Base-by-base conservation (phyloP, 2,329 filamentous ascomycete species). In the Aspergillus candidus region DNA sequence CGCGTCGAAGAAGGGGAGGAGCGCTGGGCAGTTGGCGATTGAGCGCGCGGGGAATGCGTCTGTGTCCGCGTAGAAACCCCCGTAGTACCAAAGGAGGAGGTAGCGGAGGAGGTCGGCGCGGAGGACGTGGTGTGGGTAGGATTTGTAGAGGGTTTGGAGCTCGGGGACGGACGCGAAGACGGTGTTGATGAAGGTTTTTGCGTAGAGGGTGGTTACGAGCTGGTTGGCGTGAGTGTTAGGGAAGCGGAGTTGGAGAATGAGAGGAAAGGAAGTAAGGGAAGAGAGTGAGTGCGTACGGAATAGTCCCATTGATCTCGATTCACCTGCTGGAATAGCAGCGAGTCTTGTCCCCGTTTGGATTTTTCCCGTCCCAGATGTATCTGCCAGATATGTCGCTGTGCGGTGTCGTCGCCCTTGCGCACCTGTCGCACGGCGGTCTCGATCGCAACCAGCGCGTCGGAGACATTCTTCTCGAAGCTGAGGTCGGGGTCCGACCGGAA, bases 21-120 rank as follows among this genome's bases (percentile, higher is more conserved):
- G 42, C 3, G 60, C 50, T 2, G 58, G 59, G 36, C 63, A 67
- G 4, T 43, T 32, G 27, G 51, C 59, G 41, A 66, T 63, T 6
- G 59, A 36, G 8, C 44, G 50, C 0, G 48, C 53, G 2, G 63
- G 62, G 30, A 49, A 59, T 11, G 62, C 49, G 29, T 67, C 63
- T 13, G 58, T 56, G 29, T 67, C 64, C 10, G 62, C 57, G 33
- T 66, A 67, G 46, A 60, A 65, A 15, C 64, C 64, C 7, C 63
- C 64, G 18, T 59, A 56, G 42, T 65, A 64, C 60, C 63, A 67
- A 4, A 67, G 44, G 3, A 67, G 45, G 4, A 67, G 50, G 35
- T 66, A 67, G 12, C 63, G 62, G 11, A 70, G 49, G 52, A 70
- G 15, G 63, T 82, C 34, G 72, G 80, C 33, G 72, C 78, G 4